Conservation (phyloP, 1,284 basidiomycete species). For the Malassezia pachydermatis region DNA sequence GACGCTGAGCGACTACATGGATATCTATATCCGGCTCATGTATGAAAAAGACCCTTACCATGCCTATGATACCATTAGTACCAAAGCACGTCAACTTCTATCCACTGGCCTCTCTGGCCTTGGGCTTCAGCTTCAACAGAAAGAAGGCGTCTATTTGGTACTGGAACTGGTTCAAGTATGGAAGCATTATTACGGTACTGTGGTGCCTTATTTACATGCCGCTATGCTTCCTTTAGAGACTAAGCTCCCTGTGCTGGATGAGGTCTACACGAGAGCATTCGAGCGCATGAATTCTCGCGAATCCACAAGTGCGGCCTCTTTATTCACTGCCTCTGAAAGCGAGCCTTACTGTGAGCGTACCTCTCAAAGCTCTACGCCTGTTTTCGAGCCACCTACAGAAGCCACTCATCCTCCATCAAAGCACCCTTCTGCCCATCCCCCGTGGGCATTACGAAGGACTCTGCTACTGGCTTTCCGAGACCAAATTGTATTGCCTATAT, state of each 20-base stretch:
- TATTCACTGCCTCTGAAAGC: no score
- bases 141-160: slow-evolving; percentile 57
- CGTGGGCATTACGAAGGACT: slow-evolving; percentile 67
- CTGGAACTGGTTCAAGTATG: slow-evolving; percentile 73
- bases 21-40: slow-evolving; percentile 58
- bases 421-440: no score
- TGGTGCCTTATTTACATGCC: slow-evolving; percentile 74
- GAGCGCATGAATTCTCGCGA: no score
- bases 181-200: slow-evolving; percentile 87
- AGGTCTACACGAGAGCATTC: no score
- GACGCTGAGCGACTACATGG: slow-evolving; percentile 67
- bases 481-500: slow-evolving; percentile 40
- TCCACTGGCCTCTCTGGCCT: slow-evolving; percentile 81
- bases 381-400: no score
- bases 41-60: slow-evolving; percentile 49
- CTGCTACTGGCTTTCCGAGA: slow-evolving; percentile 72
- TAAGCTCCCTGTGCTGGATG: slow-evolving; percentile 24
- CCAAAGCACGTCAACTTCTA: slow-evolving; percentile 71
- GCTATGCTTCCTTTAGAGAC: slow-evolving; percentile 51
- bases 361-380: no score
- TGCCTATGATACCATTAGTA: slow-evolving; percentile 56
- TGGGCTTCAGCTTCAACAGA: slow-evolving; percentile 66
- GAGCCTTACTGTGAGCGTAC: no score
- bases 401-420: no score
- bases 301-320: no score